Evolutionary conservation across 2,329 filamentous ascomycete genomes (phyloP), one percentile per base, ranked within the genome.

Genomic region (Raffaelea albimanens): DNA sequence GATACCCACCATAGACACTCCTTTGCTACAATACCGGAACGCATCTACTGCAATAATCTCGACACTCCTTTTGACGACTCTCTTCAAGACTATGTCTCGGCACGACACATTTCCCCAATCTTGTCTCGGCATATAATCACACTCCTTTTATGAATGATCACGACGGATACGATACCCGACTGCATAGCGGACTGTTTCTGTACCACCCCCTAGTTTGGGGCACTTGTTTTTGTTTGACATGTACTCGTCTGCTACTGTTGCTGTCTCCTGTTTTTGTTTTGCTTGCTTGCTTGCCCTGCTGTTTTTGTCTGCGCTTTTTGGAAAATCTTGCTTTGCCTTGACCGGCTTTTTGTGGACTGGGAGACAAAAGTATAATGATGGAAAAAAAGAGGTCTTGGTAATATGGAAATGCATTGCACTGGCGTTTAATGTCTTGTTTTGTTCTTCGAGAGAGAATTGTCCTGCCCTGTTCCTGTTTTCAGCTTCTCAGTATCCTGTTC

Each of bases 1-100:
- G 62, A 69, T 67, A 68, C 66, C 65, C 64, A 62, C 61, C 58
- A 62, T 68, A 70, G 64, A 71, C 68, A 59, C 60, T 71, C 67
- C 65, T 70, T 70, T 54, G 52, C 46, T 36, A 29, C 7, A 7
- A 47, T 47, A 50, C 40, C 42, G 51, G 41, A 7, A 48, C 44
- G 48, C 57, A 63, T 56, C 58, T 61, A 60, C 55, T 59, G 7
- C 25, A 66, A 62, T 61, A 61, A 50, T 38, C 34, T n/a, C 44
- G 16, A 59, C 56, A 52, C 53, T 60, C 58, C 54, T 59, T 60
- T 54, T 49, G 51, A 56, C 51, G 51, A 50, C 45, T 51, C 40
- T n/a, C n/a, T n/a, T n/a, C n/a, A n/a, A n/a, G n/a, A n/a, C 55
- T 58, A 55, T 62, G 56, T 67, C 62, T n/a, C n/a, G n/a, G n/a